A percentile compares a stretch with the other conserved stretches of the same genome.
phyloP scores from a whole-genome alignment of 345 rosid genomes.

The Ricinus communis region DNA sequence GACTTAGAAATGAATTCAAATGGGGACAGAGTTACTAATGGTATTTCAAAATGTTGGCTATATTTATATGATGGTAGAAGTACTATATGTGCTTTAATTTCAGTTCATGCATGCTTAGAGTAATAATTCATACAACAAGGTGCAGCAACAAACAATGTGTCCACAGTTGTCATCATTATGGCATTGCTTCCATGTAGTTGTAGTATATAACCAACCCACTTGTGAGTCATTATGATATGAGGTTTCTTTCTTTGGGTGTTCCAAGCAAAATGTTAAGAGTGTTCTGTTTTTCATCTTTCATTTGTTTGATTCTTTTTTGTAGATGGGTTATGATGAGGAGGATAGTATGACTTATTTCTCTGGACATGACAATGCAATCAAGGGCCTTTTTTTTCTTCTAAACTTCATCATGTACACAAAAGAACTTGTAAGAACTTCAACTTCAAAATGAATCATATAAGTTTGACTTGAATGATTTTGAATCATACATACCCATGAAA shows the following conservation, averaged over 20 bases:
- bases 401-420: too few relatives aligned
- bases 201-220: not conserved
- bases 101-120: not conserved
- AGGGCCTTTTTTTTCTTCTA: too few relatives aligned
- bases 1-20: too few relatives aligned
- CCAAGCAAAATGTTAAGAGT: too few relatives aligned
- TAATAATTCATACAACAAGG: constrained; percentile 2
- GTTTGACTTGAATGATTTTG: not conserved
- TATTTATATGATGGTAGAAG: not conserved
- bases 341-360: not conserved
- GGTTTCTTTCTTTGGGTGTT: not conserved
- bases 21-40: too few relatives aligned
- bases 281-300: not conserved
- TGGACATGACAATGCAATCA: not conserved
- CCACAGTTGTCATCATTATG: constrained; percentile 1
- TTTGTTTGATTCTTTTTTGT: not conserved
- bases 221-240: not conserved
- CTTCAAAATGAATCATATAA: too few relatives aligned
- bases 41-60: not conserved
- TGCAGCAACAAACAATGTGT: not conserved
- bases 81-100: constrained; percentile 5
- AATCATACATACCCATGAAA: too few relatives aligned
- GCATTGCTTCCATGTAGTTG: not conserved
- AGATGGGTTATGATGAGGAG: not conserved
- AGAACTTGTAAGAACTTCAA: too few relatives aligned